Conservation (phyloP, 495 filamentous ascomycete species). For the Daldinia concentrica region DNA sequence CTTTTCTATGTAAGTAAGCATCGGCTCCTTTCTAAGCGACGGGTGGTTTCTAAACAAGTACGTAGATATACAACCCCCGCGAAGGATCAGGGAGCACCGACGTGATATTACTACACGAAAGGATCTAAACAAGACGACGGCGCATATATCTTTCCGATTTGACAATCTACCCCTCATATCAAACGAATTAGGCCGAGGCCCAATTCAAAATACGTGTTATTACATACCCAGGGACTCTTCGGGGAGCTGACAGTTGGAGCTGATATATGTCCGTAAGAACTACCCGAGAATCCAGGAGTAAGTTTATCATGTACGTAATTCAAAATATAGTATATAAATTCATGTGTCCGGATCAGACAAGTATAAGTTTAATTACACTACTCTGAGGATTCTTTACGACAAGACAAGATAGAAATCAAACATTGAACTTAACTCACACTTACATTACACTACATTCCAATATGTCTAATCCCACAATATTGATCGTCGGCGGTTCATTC, state of each 20-base stretch:
- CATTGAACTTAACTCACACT: not conserved
- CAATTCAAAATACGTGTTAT: not conserved
- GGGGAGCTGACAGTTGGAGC: no score
- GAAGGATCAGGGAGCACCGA: not conserved
- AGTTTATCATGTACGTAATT: no score
- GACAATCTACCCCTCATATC: no score
- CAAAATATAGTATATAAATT: no score
- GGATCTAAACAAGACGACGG: not conserved
- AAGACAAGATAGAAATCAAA: not conserved
- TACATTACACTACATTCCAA: conserved; percentile 10
- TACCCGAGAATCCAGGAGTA: no score
- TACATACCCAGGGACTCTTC: not conserved
- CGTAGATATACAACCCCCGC: no score
- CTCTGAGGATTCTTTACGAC: not conserved
- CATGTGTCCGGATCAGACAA: not conserved
- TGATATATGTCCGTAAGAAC: not conserved
- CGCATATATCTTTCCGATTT: conserved; percentile 5
- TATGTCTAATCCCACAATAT: conserved; percentile 50
- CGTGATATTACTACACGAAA: conserved; percentile 12
- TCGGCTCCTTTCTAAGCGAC: no score
- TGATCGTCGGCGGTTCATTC: conserved; percentile 56
- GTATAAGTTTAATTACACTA: not conserved
- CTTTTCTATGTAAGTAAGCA: no score
- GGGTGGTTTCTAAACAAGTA: not conserved
- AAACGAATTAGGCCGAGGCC: not conserved